Evolutionary conservation across 148 eudicot genomes (phyloP), one percentile per base, ranked within the genome.

Genomic region (Nepenthes mirabilis): DNA sequence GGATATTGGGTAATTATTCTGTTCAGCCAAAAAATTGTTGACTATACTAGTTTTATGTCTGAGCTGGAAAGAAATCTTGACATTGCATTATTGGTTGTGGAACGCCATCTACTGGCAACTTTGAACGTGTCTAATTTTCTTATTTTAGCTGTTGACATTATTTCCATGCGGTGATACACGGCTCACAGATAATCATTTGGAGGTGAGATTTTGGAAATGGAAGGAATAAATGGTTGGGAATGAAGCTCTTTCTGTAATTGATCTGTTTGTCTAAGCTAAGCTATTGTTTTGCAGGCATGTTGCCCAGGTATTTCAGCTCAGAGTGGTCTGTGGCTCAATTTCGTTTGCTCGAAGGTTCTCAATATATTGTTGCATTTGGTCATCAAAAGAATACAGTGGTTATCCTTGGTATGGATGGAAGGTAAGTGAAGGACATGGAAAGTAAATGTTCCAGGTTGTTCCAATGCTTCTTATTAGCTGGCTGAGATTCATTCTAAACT

Each of bases 261-360:
- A 23, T n/a, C 13, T 55, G 58, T 10, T 34, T 55, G 36, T 1
- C 58, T 55, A 55, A 55, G 58, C 6, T 32, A 32, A 32, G 55
- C 36, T 8, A 43, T 60, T 64, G 37, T 72, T 73, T 43, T 69
- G 71, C 79, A 88, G 95, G 91, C 70, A 91, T 88, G 13, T 61
- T 88, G 67, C 95, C 95, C 34, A 82, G 83, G 67, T 88, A 88
- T 74, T 88, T 88, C 75, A 88, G 83, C 72, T 88, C 95, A n/a
- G 91, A 84, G 67, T 88, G 95, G 95, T 88, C 95, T 8, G 82
- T 88, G 58, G 95, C 95, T 57, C 88, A 85, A 68, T 88, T 88
- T 34, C 88, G 81, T 67, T 75, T 88, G 65, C 68, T 74, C 60
- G 95, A 88, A 80, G 95, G 91, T 50, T 70, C 76, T 61, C 91